Evolutionary conservation across 2,329 filamentous ascomycete genomes (phyloP).

Genomic region (Pseudomassariella vexata): DNA sequence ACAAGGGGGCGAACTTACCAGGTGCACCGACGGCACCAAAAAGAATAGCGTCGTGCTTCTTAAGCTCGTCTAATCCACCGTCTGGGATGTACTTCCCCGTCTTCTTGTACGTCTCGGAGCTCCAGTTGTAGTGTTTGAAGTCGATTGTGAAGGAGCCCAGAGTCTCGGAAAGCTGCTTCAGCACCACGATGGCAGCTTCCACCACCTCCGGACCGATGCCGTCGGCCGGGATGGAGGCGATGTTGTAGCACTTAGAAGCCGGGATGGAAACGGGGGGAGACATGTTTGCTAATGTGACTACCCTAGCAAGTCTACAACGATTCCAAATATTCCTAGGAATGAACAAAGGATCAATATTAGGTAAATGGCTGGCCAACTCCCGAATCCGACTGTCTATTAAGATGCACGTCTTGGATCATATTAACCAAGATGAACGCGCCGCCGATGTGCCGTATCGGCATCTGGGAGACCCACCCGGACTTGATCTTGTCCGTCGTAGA

Average conservation of each 20-base stretch:
- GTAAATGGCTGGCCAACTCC: no score
- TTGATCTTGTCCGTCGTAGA: no score
- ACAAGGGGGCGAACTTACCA: conserved; percentile 14
- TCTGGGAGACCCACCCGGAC: no score
- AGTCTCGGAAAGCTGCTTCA: conserved; percentile 46
- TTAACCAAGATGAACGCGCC: conserved; percentile 28
- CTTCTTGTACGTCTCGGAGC: conserved; percentile 59
- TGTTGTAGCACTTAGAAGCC: conserved; percentile 34
- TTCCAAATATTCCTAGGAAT: no score
- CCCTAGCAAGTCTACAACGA: no score
- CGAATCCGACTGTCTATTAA: no score
- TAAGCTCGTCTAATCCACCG: conserved; percentile 46
- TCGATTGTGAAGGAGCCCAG: conserved; percentile 54
- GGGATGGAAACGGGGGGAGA: conserved; percentile 12
- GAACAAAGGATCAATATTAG: no score
- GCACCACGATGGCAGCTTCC: conserved; percentile 51
- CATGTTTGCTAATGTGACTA: no score
- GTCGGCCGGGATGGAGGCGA: conserved; percentile 57
- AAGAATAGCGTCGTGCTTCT: conserved; percentile 50
- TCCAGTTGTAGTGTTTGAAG: conserved; percentile 62
- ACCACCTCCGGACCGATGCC: conserved; percentile 62
- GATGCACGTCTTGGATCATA: conserved; percentile 24
- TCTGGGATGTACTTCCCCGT: conserved; percentile 61
- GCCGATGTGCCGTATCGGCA: no score
- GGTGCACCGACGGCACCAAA: conserved; percentile 61